Evolutionary conservation across 2,329 filamentous ascomycete species (phyloP), one percentile per base, ranked within the genome.

Genomic region (Hymenotorrendiella dingleyae): DNA sequence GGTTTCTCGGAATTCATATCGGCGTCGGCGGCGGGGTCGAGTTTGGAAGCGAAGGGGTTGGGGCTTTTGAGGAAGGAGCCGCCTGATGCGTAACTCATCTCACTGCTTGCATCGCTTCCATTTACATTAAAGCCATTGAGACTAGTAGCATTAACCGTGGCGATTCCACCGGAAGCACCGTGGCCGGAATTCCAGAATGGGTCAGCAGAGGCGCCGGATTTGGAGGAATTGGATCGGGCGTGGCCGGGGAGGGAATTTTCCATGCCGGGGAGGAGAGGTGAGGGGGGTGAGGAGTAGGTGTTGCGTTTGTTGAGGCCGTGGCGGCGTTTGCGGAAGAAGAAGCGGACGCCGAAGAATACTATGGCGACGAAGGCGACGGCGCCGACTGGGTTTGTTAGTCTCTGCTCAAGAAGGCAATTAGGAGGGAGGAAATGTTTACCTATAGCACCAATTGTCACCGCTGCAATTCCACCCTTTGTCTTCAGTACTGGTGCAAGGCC

Each of bases 271-370:
- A 50, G 40, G 22, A 50, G 45, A 7, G 47, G 50, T 3, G 50
- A 50, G 21, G 21, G 26, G 10, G 50, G 50, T 16, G 47, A 47
- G 0, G 50, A 43, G 19, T 51, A 36, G 20, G 44, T 48, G 16
- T 45, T 42, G 10, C 27, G 33, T 20, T 26, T 19, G 3, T 27
- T 7, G 20, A 34, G 29, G 19, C 46, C 43, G 10, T 43, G 22
- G 30, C 50, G 50, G 11, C 49, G 43, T 4, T 22, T 39, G 7
- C 49, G 46, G 40, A 51, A 42, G 41, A 49, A 35, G 16, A 42
- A 40, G n/a, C 45, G 42, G 27, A 47, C 47, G 23, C 45, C 14
- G 28, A 48, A 46, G 37, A 51, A 46, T n/a, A 51, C 37, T n/a
- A 43, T 41, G 14, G 45, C 20, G 39, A 39, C 42, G 3, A 51